Conservation (phyloP, 306 rosid species). For the Erythrophleum fordii region DNA sequence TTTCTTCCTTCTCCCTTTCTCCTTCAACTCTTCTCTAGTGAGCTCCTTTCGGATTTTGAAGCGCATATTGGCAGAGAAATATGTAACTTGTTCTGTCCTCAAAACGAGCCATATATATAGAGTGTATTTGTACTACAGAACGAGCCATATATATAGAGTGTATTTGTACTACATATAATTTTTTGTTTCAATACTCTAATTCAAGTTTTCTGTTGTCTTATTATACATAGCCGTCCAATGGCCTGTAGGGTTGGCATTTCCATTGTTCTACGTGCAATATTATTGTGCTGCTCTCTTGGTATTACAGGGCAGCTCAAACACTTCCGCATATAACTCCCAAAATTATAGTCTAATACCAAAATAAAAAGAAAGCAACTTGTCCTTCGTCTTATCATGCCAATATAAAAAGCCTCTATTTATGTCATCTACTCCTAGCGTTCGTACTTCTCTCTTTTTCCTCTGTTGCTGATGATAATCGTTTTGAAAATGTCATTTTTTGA, state of each 20-base stretch:
- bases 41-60: slow-evolving; percentile 50
- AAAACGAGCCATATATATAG: not conserved
- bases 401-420: too few relatives aligned
- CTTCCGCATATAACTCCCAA: not conserved
- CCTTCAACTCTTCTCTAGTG: slow-evolving; percentile 50
- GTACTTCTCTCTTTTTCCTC: too few relatives aligned
- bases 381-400: not conserved
- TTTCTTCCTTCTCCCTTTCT: slow-evolving; percentile 48
- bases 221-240: slow-evolving; percentile 40
- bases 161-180: not conserved
- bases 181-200: not conserved
- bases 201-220: slow-evolving; percentile 13
- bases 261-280: not conserved
- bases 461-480: too few relatives aligned
- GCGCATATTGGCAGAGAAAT: slow-evolving; percentile 44
- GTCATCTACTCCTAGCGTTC: too few relatives aligned
- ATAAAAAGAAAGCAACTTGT: too few relatives aligned
- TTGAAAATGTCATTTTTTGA: too few relatives aligned
- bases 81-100: not conserved
- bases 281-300: not conserved
- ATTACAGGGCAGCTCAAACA: not conserved
- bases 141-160: not conserved
- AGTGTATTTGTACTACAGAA: not conserved
- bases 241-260: slow-evolving; percentile 32
- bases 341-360: not conserved